Conservation (phyloP, 2,329 filamentous ascomycete genomes). For the Penicillium sp. region DNA sequence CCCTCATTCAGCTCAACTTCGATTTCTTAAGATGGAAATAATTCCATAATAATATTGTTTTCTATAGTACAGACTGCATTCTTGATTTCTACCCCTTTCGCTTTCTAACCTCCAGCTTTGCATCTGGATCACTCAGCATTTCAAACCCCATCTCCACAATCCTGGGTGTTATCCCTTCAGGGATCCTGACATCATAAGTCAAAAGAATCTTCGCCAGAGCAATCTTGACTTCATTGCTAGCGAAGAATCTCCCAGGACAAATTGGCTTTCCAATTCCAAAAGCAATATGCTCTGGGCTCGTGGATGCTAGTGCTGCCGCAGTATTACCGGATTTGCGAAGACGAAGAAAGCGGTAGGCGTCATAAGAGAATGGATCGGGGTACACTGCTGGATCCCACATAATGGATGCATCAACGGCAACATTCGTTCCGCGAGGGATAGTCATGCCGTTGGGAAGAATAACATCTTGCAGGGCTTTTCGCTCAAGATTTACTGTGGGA, state of each 20-base stretch:
- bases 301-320: neutral
- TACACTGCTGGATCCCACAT: neutral
- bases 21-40: too few relatives aligned
- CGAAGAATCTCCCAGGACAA: slow-evolving; percentile 27
- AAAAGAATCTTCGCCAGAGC: neutral
- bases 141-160: neutral
- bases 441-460: neutral
- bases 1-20: too few relatives aligned
- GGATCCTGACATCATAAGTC: neutral
- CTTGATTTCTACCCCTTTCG: neutral
- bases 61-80: too few relatives aligned
- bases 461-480: neutral
- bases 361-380: neutral
- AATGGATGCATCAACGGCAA: neutral
- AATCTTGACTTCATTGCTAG: slow-evolving; percentile 23
- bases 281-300: slow-evolving; percentile 2
- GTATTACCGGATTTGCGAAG: neutral
- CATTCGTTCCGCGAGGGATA: neutral
- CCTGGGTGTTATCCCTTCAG: neutral
- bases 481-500: neutral
- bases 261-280: slow-evolving; percentile 24
- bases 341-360: neutral
- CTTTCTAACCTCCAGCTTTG: neutral
- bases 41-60: too few relatives aligned
- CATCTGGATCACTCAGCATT: neutral